Evolutionary conservation across 2,329 filamentous ascomycete species (phyloP), one percentile per base, ranked within the genome.

Genomic region (Colletotrichum spaethianum): DNA sequence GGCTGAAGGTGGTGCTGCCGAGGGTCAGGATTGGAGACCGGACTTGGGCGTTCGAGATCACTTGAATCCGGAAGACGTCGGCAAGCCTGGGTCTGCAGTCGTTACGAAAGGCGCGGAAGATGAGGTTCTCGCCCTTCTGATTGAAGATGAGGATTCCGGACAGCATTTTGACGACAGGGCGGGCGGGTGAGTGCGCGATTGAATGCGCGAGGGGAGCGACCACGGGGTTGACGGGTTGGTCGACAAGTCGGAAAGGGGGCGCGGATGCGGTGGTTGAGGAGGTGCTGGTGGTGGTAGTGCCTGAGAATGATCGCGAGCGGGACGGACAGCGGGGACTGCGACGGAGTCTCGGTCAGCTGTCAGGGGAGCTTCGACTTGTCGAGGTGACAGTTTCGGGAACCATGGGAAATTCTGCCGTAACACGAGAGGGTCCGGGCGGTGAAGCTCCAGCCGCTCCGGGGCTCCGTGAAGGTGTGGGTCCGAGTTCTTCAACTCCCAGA

Each of bases 71-170:
- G 85, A 99, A 99, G 86, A 99, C 96, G 82, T 99, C 96, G 85
- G 96, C 96, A 75, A 99, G 93, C 64, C 96, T 94, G 67, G 96
- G 96, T 69, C 97, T 94, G 85, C 96, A 98, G 86, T 99, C 97
- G 82, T 98, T 98, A 80, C 96, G 95, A 85, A 99, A 99, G 79
- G 96, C 95, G 80, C 96, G 94, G 87, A 99, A 98, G 84, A 99
- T 99, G 80, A 99, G 94, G 85, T 99, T 98, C 87, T 99, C 96
- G 85, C 96, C 96, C 86, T 99, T 99, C 83, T 99, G 96, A 78
- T 99, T 99, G 89, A 99, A 99, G 77, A 99, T 92, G 77, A 99
- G 91, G 80, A 99, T 96, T 72, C 96, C 96, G 77, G 96, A 98
- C 77, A 99, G 88, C 97, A 99, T 99, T 75, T 79, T 92, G 50